These are phyloP conservation scores for Colletotrichum caudatum DNA, from an alignment of 2,329 filamentous ascomycete genomes.

Conservation along the genomic window DNA sequence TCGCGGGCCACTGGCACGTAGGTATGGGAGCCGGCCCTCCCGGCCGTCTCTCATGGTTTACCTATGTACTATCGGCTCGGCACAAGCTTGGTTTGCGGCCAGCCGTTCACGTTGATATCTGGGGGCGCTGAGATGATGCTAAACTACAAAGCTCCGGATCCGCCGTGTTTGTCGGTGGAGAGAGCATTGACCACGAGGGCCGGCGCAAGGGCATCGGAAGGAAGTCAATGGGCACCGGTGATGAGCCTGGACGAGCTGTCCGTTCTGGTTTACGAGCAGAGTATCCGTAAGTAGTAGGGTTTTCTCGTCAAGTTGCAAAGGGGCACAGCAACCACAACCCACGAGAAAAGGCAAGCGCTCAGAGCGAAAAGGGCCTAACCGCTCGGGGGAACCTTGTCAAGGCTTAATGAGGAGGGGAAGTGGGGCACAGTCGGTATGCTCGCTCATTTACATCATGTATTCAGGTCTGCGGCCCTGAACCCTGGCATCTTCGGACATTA, in stretches of 20 bases:
- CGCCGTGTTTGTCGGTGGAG: constrained; percentile 9
- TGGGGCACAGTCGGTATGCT: constrained; percentile 34
- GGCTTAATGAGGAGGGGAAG: not conserved
- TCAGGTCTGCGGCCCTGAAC: constrained; percentile 30
- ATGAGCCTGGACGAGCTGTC: constrained; percentile 12
- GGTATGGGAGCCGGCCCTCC: constrained; percentile 17
- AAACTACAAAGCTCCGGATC: constrained; percentile 18
- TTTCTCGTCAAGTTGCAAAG: constrained; percentile 6
- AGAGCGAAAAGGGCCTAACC: constrained; percentile 19
- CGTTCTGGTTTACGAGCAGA: not conserved
- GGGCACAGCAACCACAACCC: not conserved
- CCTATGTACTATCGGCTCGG: not conserved
- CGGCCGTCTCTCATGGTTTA: not conserved
- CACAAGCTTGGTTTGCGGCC: not conserved
- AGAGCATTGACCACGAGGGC: constrained; percentile 9
- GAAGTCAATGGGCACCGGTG: constrained; percentile 1
- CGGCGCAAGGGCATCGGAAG: constrained; percentile 1
- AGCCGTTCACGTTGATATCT: constrained; percentile 13
- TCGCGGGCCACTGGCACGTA: constrained; percentile 23
- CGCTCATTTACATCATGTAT: constrained; percentile 34
- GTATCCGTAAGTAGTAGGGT: constrained; percentile 1
- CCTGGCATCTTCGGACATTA: constrained; percentile 42
- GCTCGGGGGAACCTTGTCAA: constrained; percentile 22
- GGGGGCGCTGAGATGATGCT: constrained; percentile 17
- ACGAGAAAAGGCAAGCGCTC: constrained; percentile 22